A percentile compares a stretch with the other conserved stretches of the same genome.
These are phyloP conservation scores for Biscogniauxia mediterranea DNA, from an alignment of 2,329 filamentous ascomycete species.

Conservation along the genomic window DNA sequence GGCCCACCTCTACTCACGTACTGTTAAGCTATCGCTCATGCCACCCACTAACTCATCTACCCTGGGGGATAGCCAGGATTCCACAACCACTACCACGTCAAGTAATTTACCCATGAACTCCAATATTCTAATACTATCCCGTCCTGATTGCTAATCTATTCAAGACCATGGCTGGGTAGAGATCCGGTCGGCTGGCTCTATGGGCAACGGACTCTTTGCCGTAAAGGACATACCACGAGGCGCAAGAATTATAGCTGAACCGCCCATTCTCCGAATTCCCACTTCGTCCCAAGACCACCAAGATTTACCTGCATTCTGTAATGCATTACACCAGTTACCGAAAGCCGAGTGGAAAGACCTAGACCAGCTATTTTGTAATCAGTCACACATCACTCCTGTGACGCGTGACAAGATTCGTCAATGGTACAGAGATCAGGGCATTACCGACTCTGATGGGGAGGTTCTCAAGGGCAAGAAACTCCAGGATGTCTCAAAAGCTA, in stretches of 20 bases:
- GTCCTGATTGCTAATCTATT: no score
- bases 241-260: conserved; percentile 17
- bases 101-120: no score
- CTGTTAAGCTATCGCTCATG: background rate
- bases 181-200: conserved; percentile 6
- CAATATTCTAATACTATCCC: no score
- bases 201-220: conserved; percentile 16
- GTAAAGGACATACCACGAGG: conserved; percentile 16
- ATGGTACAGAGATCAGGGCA: conserved; percentile 12
- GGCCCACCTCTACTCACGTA: no score
- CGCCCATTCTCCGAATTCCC: conserved; percentile 14
- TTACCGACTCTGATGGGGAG: conserved; percentile 7
- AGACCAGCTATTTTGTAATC: conserved; percentile 3
- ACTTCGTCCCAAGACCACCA: conserved; percentile 4
- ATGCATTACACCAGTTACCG: background rate
- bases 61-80: no score
- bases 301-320: conserved; percentile 11
- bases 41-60: no score
- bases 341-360: conserved; percentile 2
- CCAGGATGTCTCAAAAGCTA: conserved; percentile 5
- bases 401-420: conserved; percentile 3
- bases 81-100: no score
- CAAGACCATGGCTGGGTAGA: conserved; percentile 1
- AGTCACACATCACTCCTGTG: conserved; percentile 1
- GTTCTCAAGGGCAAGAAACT: conserved; percentile 11